phyloP scores from a whole-genome alignment of 192 early-diverging fungal genomes.

The Diversispora eburnea region DNA sequence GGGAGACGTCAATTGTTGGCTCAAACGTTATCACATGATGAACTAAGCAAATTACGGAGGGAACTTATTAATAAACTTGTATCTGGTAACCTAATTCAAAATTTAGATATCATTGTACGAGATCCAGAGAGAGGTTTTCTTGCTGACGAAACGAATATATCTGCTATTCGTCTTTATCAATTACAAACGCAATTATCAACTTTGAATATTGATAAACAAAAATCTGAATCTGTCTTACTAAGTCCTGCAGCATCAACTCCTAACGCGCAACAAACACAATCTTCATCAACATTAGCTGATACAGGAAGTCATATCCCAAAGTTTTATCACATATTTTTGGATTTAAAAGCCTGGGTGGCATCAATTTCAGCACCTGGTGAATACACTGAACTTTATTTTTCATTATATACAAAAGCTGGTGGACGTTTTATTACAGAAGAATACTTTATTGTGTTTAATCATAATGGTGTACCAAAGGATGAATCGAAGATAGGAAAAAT shows the following conservation, averaged over 20 bases:
- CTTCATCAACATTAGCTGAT: neutral
- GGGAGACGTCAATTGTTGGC: conserved; percentile 57
- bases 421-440: conserved; percentile 55
- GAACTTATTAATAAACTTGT: conserved; percentile 55
- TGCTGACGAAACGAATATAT: conserved; percentile 50
- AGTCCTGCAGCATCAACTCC: conserved; percentile 1
- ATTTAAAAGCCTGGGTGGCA: conserved; percentile 53
- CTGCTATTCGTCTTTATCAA: conserved; percentile 55
- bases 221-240: conserved; percentile 2
- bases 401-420: conserved; percentile 50
- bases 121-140: conserved; percentile 57
- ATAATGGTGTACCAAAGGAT: conserved; percentile 52
- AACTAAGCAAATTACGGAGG: conserved; percentile 50
- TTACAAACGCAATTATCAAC: conserved; percentile 40
- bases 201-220: conserved; percentile 25
- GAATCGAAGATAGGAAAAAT: conserved; percentile 43
- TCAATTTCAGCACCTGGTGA: conserved; percentile 58
- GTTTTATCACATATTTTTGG: conserved; percentile 53
- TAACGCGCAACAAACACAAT: neutral
- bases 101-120: conserved; percentile 55
- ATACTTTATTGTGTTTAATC: conserved; percentile 52
- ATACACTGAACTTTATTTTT: conserved; percentile 58
- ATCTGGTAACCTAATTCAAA: conserved; percentile 51
- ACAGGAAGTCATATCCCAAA: conserved; percentile 9
- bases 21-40: conserved; percentile 57